Percentiles rank a stretch among this genome's conserved stretches.
phyloP scores from a whole-genome alignment of 441 rosid species.

The Manihot esculenta region DNA sequence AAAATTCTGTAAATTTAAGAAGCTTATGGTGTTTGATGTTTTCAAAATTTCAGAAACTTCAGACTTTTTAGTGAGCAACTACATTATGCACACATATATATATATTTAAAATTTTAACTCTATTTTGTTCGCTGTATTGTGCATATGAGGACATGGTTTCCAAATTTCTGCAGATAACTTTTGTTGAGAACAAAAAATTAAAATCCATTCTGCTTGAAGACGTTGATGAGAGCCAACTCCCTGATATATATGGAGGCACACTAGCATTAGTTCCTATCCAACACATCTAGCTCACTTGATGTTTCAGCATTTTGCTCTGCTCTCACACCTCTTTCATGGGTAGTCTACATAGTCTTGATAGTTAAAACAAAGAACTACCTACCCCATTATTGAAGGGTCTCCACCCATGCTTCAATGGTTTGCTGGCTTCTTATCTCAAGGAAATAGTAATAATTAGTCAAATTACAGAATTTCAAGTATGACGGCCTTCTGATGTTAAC shows the following conservation, averaged over 20 bases:
- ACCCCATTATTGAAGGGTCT: too few species aligned
- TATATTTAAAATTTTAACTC: too few species aligned
- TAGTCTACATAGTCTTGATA: not conserved
- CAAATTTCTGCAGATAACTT: slow-evolving; percentile 52
- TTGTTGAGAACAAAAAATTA: slow-evolving; percentile 71
- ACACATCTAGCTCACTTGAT: too few species aligned
- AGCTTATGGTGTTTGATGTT: not conserved
- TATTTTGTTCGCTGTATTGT: too few species aligned
- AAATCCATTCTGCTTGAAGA: slow-evolving; percentile 55
- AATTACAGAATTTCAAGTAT: not conserved
- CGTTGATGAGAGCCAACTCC: slow-evolving; percentile 73
- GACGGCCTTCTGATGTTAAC: too few species aligned
- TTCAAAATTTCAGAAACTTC: not conserved
- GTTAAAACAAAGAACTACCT: not conserved
- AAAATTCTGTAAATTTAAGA: not conserved
- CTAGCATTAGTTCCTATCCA: slow-evolving; percentile 62
- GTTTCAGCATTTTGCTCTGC: not conserved
- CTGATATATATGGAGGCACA: slow-evolving; percentile 72
- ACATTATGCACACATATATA: too few species aligned
- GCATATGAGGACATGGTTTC: not conserved
- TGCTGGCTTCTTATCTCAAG: too few species aligned
- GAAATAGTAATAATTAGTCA: not conserved
- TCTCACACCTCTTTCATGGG: not conserved
- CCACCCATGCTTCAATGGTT: too few species aligned
- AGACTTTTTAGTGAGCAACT: not conserved